Conservation (phyloP, 805 yeast species). For the Starmera pachycereana region DNA sequence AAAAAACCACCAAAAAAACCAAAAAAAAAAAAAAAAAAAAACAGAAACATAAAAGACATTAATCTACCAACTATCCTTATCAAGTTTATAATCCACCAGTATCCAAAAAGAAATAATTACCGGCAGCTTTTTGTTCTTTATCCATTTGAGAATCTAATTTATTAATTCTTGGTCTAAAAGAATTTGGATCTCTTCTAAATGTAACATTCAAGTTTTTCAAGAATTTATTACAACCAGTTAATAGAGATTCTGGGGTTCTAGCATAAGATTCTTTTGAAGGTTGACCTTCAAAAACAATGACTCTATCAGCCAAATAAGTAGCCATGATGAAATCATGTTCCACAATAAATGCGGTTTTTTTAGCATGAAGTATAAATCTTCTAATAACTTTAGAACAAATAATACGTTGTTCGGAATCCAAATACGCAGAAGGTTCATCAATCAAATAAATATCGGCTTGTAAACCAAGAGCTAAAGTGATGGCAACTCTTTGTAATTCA, state of each 20-base stretch:
- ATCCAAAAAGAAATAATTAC: conserved; percentile 96
- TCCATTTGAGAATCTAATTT: conserved; percentile 98
- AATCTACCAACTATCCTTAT: too few species aligned
- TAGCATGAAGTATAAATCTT: conserved; percentile 90
- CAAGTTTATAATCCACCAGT: conserved; percentile 31
- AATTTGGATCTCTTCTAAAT: conserved; percentile 97
- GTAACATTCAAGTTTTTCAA: conserved; percentile 95
- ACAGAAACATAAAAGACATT: too few species aligned
- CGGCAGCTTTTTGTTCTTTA: conserved; percentile 86
- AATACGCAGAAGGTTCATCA: conserved; percentile 98
- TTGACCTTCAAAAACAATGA: conserved; percentile 93
- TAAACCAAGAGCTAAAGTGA: conserved; percentile 86
- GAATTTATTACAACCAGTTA: conserved; percentile 96
- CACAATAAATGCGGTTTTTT: conserved; percentile 97
- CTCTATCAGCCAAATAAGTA: conserved; percentile 96
- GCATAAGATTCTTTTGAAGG: conserved; percentile 86
- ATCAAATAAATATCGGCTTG: conserved; percentile 94
- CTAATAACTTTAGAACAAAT: conserved; percentile 97
- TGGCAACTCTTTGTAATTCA: conserved; percentile 98
- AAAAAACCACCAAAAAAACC: too few species aligned
- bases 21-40: too few species aligned
- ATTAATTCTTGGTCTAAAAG: conserved; percentile 97
- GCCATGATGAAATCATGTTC: conserved; percentile 99
- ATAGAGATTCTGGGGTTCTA: conserved; percentile 79
- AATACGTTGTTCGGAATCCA: conserved; percentile 99